A percentile compares a stretch with the other conserved stretches of the same genome.
Evolutionary conservation across 768 basidiomycete genomes (phyloP).

Genomic region (Phlegmacium glaucopus): DNA sequence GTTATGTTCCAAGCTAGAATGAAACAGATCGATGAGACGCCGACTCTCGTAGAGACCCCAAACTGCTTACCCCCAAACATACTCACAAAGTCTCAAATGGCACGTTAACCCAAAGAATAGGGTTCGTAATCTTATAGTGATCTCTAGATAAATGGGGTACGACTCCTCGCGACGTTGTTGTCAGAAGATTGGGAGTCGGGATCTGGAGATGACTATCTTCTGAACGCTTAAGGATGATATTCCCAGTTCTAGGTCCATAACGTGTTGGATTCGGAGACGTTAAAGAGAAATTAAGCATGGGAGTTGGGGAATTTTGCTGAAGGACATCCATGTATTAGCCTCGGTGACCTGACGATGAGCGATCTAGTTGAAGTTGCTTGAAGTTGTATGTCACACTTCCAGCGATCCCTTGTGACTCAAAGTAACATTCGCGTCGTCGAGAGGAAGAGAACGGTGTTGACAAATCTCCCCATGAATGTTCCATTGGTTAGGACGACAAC

Average conservation of each 20-base stretch:
- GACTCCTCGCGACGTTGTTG: conserved; percentile 67
- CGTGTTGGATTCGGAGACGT: conserved; percentile 2
- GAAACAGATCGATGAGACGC: conserved; percentile 3
- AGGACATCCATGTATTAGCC: no score
- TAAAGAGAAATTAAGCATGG: conserved; percentile 6
- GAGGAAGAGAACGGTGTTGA: no score
- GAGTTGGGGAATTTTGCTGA: background rate
- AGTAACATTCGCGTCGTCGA: no score
- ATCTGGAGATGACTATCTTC: conserved; percentile 31
- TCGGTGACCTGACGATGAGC: no score
- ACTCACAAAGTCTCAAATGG: conserved; percentile 85
- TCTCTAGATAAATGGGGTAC: conserved; percentile 74
- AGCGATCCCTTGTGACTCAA: no score
- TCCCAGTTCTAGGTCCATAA: conserved; percentile 37
- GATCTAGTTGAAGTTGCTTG: no score
- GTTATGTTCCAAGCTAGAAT: conserved; percentile 52
- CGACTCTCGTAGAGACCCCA: background rate
- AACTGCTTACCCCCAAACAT: background rate
- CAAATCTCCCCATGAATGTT: no score
- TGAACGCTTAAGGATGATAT: conserved; percentile 20
- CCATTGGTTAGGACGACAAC: no score
- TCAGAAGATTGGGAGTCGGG: conserved; percentile 59
- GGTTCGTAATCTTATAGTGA: conserved; percentile 40
- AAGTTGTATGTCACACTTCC: no score
- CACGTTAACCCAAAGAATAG: conserved; percentile 62